These are phyloP conservation scores for Aspergillus neoniger DNA, from an alignment of 2,329 filamentous ascomycete genomes.

Conservation along the genomic window DNA sequence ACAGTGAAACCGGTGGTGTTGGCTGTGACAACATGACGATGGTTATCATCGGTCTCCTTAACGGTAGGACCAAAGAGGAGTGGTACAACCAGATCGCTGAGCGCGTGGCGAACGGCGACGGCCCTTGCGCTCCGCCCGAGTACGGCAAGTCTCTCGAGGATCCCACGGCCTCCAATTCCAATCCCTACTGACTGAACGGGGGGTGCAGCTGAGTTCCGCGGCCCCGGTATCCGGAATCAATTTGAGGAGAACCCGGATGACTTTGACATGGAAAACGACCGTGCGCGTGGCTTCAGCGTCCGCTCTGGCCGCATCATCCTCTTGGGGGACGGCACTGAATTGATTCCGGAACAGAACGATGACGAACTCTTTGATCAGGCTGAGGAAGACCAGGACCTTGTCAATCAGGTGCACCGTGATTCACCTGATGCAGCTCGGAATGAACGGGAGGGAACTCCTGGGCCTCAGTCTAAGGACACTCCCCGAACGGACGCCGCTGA, in stretches of 20 bases:
- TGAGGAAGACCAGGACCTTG: slow-evolving; percentile 81
- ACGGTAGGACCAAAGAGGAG: slow-evolving; percentile 91
- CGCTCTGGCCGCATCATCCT: slow-evolving; percentile 84
- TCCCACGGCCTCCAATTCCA: slow-evolving; percentile 41
- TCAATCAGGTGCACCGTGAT: slow-evolving; percentile 75
- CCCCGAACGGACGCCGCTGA: slow-evolving; percentile 26
- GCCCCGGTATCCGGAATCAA: slow-evolving; percentile 78
- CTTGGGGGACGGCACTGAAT: slow-evolving; percentile 91
- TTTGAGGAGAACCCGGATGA: slow-evolving; percentile 73
- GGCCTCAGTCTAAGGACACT: slow-evolving; percentile 44
- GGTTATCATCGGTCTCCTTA: slow-evolving; percentile 82
- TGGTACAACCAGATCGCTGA: slow-evolving; percentile 97
- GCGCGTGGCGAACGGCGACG: slow-evolving; percentile 93
- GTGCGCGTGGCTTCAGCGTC: slow-evolving; percentile 70
- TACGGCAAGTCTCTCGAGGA: slow-evolving; percentile 79
- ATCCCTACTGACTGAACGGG: slow-evolving; percentile 44
- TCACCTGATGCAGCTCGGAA: slow-evolving; percentile 43
- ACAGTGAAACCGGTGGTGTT: slow-evolving; percentile 95
- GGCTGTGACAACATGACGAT: slow-evolving; percentile 99
- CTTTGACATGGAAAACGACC: slow-evolving; percentile 54
- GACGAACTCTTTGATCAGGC: slow-evolving; percentile 93
- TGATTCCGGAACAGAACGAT: slow-evolving; percentile 84
- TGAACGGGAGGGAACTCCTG: slow-evolving; percentile 55
- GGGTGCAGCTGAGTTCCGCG: slow-evolving; percentile 75
- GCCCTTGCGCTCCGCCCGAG: slow-evolving; percentile 97